A percentile compares a stretch with the other conserved stretches of the same genome.
phyloP scores from a whole-genome alignment of 2,329 filamentous ascomycete species.

The Dothistroma pini region DNA sequence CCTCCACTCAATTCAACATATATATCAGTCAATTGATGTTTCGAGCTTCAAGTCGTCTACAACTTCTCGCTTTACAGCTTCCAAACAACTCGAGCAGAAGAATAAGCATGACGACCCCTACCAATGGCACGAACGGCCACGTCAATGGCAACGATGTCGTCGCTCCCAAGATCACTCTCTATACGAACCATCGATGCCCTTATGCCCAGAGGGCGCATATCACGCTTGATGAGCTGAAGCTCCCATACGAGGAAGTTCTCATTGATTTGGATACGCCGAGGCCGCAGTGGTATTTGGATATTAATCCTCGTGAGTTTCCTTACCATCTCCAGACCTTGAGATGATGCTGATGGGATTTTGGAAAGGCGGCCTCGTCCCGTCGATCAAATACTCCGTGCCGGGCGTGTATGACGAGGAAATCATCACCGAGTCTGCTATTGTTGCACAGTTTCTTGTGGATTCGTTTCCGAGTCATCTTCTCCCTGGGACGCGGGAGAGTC shows the following conservation, averaged over 20 bases:
- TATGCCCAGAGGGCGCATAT: conserved; percentile 66
- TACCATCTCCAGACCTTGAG: neutral
- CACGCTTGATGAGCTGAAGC: conserved; percentile 30
- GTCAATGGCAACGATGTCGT: conserved; percentile 9
- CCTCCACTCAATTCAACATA: neutral
- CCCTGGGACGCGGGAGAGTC: conserved; percentile 51
- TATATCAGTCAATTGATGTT: neutral
- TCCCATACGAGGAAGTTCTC: conserved; percentile 35
- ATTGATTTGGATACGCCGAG: conserved; percentile 69
- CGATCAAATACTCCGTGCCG: conserved; percentile 58
- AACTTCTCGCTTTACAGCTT: neutral
- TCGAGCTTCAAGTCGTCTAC: neutral
- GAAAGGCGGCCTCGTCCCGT: conserved; percentile 72
- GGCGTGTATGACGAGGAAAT: conserved; percentile 51
- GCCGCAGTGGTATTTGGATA: conserved; percentile 67
- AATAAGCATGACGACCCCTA: conserved; percentile 4
- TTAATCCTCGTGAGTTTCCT: conserved; percentile 57
- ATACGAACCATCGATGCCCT: conserved; percentile 67
- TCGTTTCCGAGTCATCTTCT: conserved; percentile 64
- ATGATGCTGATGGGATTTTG: conserved; percentile 59
- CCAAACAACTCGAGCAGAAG: neutral
- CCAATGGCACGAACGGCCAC: conserved; percentile 10
- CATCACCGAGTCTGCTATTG: conserved; percentile 68
- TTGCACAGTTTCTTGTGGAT: conserved; percentile 69
- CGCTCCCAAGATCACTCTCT: conserved; percentile 56